Percentiles rank a stretch among this genome's conserved stretches.
These are phyloP conservation scores for Trametes coccinea DNA, from an alignment of 768 basidiomycete genomes.

Conservation along the genomic window DNA sequence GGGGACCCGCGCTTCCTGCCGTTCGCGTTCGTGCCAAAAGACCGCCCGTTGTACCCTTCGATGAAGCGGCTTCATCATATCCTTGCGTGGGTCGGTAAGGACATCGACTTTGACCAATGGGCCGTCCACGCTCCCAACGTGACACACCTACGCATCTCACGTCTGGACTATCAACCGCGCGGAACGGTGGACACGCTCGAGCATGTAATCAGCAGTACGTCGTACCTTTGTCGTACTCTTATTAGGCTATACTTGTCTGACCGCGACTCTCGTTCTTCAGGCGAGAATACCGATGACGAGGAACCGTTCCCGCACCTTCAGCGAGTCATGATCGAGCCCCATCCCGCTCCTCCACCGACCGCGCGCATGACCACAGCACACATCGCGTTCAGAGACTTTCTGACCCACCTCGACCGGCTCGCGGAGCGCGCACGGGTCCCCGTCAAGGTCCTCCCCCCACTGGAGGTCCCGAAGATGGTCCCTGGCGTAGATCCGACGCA, in stretches of 20 bases:
- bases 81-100: constrained; percentile 9
- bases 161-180: constrained; percentile 11
- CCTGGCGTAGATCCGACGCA: constrained; percentile 5
- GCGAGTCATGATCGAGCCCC: constrained; percentile 14
- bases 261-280: background rate
- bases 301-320: constrained; percentile 11
- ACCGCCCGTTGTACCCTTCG: constrained; percentile 12
- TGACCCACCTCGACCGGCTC: constrained; percentile 1
- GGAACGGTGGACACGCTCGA: constrained; percentile 14
- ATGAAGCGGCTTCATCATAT: constrained; percentile 20
- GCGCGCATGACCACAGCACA: background rate
- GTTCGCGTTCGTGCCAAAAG: constrained; percentile 7
- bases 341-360: constrained; percentile 7
- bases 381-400: constrained; percentile 13
- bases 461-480: constrained; percentile 1
- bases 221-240: background rate
- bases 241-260: too few relatives aligned
- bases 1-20: constrained; percentile 22
- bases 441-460: constrained; percentile 10
- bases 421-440: constrained; percentile 13
- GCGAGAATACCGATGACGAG: background rate
- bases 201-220: constrained; percentile 4
- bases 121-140: constrained; percentile 17
- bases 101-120: constrained; percentile 20
- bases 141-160: constrained; percentile 21